Base-by-base conservation (phyloP, 345 rosid species). In the Citrus mangshanensis region DNA sequence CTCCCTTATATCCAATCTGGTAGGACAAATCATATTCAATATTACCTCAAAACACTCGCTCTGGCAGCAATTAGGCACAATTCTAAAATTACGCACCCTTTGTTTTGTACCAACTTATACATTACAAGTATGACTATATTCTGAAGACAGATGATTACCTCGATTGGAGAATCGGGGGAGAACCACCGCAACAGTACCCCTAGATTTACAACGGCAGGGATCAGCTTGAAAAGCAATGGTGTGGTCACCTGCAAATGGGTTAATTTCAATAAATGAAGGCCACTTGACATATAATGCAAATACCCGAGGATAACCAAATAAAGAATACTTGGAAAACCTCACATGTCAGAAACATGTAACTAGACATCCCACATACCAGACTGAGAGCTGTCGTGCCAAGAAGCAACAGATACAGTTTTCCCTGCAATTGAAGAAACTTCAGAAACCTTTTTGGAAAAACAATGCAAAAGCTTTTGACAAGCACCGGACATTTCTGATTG, bases 171-270 rank as follows among this genome's bases (percentile, higher is more conserved):
- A 32, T 93, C 99, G 0, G 97, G 89, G 19, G 95, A 85, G 80
- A 92, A 96, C 98, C 99, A 96, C 82, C 97, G 86, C 81, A 94
- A 84, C 46, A 91, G 88, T 79, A 96, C 95, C 56, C 98, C 99
- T 51, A 96, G 91, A 86, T 90, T 95, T 76, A 90, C 91, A 75
- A 94, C 92, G 7, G 97, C 98, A 1, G 99, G 99, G 79, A 94
- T 94, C 81, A 94, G 84, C 88, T 96, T 96, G 87, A 96, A 96
- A 80, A 96, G 97, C 83, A 96, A 91, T 76, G 99, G 95, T 2
- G 99, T 94, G 6, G 97, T 96, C 83, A 94, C 97, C 99, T 96
- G 91, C 27, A 51, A 51, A 38, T 37, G 54, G 60, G 38, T 46
- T 46, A 21, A 46, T 28, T 76, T n/a, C 34, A 76, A n/a, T 66